These are phyloP conservation scores for Bifiguratus adelaidae DNA, from an alignment of 192 early-diverging fungal genomes.

Conservation along the genomic window DNA sequence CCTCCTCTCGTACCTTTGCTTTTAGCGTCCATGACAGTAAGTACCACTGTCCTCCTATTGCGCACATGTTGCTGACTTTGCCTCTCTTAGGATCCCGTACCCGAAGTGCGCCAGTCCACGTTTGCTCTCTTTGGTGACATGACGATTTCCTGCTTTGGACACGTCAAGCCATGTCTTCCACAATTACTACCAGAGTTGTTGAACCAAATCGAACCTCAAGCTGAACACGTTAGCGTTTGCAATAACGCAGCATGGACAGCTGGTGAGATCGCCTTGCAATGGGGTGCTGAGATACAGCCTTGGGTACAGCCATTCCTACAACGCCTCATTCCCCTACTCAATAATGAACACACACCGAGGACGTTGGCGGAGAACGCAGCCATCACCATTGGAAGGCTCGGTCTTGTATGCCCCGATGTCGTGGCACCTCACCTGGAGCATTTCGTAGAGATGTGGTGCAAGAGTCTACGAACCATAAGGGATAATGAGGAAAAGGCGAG, in stretches of 20 bases:
- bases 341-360: slow-evolving; percentile 47
- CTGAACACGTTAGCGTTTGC: slow-evolving; percentile 76
- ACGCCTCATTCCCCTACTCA: slow-evolving; percentile 77
- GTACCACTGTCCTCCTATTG: slow-evolving; percentile 1
- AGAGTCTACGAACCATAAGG: slow-evolving; percentile 65
- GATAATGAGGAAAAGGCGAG: slow-evolving; percentile 96
- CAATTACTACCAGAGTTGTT: slow-evolving; percentile 73
- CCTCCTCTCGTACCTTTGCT: slow-evolving; percentile 68
- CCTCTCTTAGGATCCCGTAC: slow-evolving; percentile 24
- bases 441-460: slow-evolving; percentile 81
- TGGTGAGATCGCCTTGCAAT: slow-evolving; percentile 92
- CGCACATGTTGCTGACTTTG: not conserved
- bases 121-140: slow-evolving; percentile 96
- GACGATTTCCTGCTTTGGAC: slow-evolving; percentile 79
- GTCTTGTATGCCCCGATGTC: slow-evolving; percentile 68
- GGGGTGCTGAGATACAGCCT: slow-evolving; percentile 64
- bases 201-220: slow-evolving; percentile 58
- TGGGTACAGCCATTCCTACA: slow-evolving; percentile 74
- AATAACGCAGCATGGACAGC: slow-evolving; percentile 99
- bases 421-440: slow-evolving; percentile 79
- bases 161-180: slow-evolving; percentile 70
- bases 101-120: slow-evolving; percentile 89
- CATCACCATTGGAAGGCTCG: slow-evolving; percentile 95
- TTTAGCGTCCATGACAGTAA: slow-evolving; percentile 71
- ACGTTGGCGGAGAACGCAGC: slow-evolving; percentile 92